Base-by-base conservation (phyloP, 2,329 filamentous ascomycete species). In the Trichoderma harzianum region DNA sequence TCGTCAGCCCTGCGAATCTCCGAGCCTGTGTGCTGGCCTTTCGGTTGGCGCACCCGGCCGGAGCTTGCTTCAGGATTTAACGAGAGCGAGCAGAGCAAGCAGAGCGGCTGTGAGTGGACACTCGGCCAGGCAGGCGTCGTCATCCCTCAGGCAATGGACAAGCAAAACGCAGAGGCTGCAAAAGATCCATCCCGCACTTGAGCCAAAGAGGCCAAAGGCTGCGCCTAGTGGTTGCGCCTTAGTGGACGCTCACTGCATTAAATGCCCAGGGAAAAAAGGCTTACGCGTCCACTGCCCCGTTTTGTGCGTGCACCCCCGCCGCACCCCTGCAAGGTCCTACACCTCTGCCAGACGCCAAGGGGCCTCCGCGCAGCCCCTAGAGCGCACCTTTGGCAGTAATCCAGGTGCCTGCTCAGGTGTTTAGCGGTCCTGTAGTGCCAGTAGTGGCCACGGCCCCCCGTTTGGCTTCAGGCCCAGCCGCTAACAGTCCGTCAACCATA, bases 401-500 rank as follows among this genome's bases (percentile, higher is more conserved):
- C n/a, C 51, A 60, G 55, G 43, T 51, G 28, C 32, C 69, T 55
- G 55, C 26, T n/a, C 57, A 53, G 47, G 47, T 60, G 57, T 34
- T 11, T 32, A 12, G 18, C 30, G 30, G 10, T 53, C 47, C 11
- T 12, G 47, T 53, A 53, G 47, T 53, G 47, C 47, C 47, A 51
- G 47, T 53, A 24, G 47, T 53, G 47, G 47, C 47, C 43, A 51
- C 43, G 43, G 43, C 43, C 43, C 43, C 43, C 43, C 43, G 43
- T 51, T 51, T 53, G 62, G 69, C 53, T 28, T 43, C 39, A 39
- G 36, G 34, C 53, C 65, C 36, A 39, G 36, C 57, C 67, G 53
- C 72, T 75, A 77, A 79, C 77, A 75, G 77, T 76, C 76, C 79
- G 78, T 80, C 78, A 81, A 78, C 78, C 74, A 70, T 58, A 71